These are phyloP conservation scores for Pythium aristosporum DNA, from an alignment of 352 stramenopile genomes.

Conservation along the genomic window DNA sequence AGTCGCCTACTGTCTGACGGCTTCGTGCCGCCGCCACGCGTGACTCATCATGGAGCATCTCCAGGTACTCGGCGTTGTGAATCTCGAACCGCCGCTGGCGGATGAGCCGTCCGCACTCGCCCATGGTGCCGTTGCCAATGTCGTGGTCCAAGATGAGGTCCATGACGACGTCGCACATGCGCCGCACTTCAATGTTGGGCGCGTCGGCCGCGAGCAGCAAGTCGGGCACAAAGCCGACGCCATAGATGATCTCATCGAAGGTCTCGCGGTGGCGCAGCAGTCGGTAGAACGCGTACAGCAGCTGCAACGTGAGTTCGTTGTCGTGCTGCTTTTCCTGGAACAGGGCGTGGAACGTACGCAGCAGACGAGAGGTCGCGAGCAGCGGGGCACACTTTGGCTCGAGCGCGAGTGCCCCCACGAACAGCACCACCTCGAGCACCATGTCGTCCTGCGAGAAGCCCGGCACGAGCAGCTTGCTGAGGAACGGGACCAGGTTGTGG, in stretches of 20 bases:
- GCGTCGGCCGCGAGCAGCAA: constrained; percentile 75
- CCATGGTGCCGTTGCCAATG: constrained; percentile 55
- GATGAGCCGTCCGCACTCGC: constrained; percentile 77
- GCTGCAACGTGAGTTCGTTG: constrained; percentile 80
- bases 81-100: constrained; percentile 83
- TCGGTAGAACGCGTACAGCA: constrained; percentile 80
- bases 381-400: constrained; percentile 84
- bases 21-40: neutral
- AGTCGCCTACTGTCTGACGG: constrained; percentile 12
- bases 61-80: constrained; percentile 86
- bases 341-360: constrained; percentile 74
- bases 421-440: constrained; percentile 89
- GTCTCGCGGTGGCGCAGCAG: constrained; percentile 72
- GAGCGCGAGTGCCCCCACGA: constrained; percentile 74
- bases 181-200: constrained; percentile 77
- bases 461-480: constrained; percentile 91
- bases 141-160: constrained; percentile 84
- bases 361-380: constrained; percentile 64
- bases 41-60: constrained; percentile 71
- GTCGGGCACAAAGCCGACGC: constrained; percentile 71
- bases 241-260: constrained; percentile 79
- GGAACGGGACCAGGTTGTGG: constrained; percentile 82
- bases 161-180: constrained; percentile 87
- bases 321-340: constrained; percentile 89
- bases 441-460: constrained; percentile 93